Evolutionary conservation across 2,329 filamentous ascomycete genomes (phyloP).

Genomic region (Trichoderma arundinaceum): DNA sequence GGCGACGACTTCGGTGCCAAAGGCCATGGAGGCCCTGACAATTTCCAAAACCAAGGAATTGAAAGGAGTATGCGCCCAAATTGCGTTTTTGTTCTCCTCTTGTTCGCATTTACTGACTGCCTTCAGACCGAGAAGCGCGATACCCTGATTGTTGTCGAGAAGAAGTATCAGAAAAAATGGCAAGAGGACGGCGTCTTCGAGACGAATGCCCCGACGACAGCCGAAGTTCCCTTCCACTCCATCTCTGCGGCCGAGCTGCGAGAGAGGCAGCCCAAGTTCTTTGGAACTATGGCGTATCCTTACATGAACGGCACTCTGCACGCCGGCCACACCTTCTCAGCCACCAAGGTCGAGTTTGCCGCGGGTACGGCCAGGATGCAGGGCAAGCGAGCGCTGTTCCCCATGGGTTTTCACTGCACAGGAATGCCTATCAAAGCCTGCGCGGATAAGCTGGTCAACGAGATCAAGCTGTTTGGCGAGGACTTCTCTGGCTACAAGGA

Average conservation of each 20-base stretch:
- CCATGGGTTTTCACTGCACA: constrained; percentile 89
- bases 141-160: constrained; percentile 79
- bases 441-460: constrained; percentile 90
- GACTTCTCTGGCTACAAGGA: constrained; percentile 80
- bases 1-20: constrained; percentile 50
- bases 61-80: constrained; percentile 55
- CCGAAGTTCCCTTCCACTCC: constrained; percentile 76
- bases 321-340: constrained; percentile 90
- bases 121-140: constrained; percentile 83
- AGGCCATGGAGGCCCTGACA: constrained; percentile 58
- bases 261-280: constrained; percentile 87
- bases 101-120: constrained; percentile 4
- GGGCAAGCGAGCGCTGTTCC: constrained; percentile 85
- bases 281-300: constrained; percentile 62
- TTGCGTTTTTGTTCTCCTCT: background rate
- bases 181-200: constrained; percentile 70
- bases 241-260: constrained; percentile 77
- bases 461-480: constrained; percentile 86
- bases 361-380: constrained; percentile 87
- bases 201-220: constrained; percentile 78
- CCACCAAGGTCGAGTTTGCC: constrained; percentile 91
- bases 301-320: constrained; percentile 91
- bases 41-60: constrained; percentile 67
- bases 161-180: constrained; percentile 83
- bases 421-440: constrained; percentile 98